A percentile compares a stretch with the other conserved stretches of the same genome.
These are phyloP conservation scores for Lodderomyces elongisporus DNA, from an alignment of 1,139 yeast genomes.

Conservation along the genomic window DNA sequence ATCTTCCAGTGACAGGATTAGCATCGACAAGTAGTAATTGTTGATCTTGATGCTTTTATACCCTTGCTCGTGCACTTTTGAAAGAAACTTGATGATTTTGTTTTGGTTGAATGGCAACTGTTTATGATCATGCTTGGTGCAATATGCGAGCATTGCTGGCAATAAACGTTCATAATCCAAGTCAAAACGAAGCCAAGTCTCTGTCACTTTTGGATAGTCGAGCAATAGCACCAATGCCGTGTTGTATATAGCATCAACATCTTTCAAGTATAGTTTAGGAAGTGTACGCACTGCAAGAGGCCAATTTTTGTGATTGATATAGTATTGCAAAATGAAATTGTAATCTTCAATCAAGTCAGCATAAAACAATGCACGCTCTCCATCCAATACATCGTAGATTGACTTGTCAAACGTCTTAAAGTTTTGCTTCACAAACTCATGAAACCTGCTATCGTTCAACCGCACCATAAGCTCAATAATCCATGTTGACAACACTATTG, in stretches of 20 bases:
- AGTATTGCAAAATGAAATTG: constrained; percentile 61
- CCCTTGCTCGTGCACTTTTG: constrained; percentile 52
- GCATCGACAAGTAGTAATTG: constrained; percentile 67
- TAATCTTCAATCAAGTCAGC: constrained; percentile 69
- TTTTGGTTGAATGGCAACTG: constrained; percentile 37
- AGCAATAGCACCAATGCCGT: constrained; percentile 64
- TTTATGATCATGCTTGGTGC: constrained; percentile 42
- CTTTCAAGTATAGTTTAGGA: constrained; percentile 33
- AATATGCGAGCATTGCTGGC: constrained; percentile 72
- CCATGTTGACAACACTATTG: constrained; percentile 73
- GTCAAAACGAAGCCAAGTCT: constrained; percentile 66
- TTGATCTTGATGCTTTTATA: constrained; percentile 51
- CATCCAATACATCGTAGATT: constrained; percentile 64
- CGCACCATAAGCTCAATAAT: constrained; percentile 57
- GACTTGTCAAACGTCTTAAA: constrained; percentile 56
- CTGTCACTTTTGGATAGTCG: constrained; percentile 63
- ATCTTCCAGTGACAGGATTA: constrained; percentile 46
- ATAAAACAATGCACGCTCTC: constrained; percentile 58
- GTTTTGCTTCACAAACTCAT: constrained; percentile 49
- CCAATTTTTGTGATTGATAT: constrained; percentile 73
- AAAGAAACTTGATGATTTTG: constrained; percentile 62
- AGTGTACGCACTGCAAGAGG: constrained; percentile 60
- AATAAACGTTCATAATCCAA: constrained; percentile 57
- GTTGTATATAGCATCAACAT: constrained; percentile 48
- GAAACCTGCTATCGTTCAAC: constrained; percentile 22